Evolutionary conservation across 257 asterid species (phyloP).

Genomic region (Ophiorrhiza pumila): DNA sequence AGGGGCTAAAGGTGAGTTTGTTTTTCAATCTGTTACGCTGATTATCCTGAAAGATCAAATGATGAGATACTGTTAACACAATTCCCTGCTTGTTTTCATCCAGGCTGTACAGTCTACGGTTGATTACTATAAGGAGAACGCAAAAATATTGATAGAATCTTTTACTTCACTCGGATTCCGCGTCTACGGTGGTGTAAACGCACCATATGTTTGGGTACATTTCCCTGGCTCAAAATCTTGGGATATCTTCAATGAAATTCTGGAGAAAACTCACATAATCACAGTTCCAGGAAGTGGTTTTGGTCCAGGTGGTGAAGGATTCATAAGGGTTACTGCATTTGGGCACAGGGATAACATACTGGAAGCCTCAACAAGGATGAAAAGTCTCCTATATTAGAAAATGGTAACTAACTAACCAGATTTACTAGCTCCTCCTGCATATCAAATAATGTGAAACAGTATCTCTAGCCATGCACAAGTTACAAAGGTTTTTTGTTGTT

Average conservation of each 20-base stretch:
- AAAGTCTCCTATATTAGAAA: slow-evolving; percentile 31
- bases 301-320: slow-evolving; percentile 90
- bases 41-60: not conserved
- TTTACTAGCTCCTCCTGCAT: slow-evolving; percentile 11
- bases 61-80: too few relatives aligned
- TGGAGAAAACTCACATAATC: slow-evolving; percentile 67
- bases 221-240: slow-evolving; percentile 81
- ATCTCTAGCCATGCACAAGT: not conserved
- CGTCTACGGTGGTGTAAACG: slow-evolving; percentile 75
- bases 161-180: slow-evolving; percentile 56
- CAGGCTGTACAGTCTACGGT: slow-evolving; percentile 54
- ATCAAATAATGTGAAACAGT: slow-evolving; percentile 1
- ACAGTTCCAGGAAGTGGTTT: slow-evolving; percentile 92
- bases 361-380: slow-evolving; percentile 74
- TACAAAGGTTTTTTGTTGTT: not conserved
- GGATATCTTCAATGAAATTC: slow-evolving; percentile 73
- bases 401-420: slow-evolving; percentile 4
- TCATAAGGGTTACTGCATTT: slow-evolving; percentile 72
- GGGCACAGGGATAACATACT: slow-evolving; percentile 62
- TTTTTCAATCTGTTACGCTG: not conserved
- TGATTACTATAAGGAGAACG: slow-evolving; percentile 68
- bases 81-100: not conserved
- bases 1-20: slow-evolving; percentile 58
- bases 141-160: slow-evolving; percentile 62
- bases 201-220: slow-evolving; percentile 92